Conservation (phyloP, 306 rosid genomes). For the Begonia loranthoides region DNA sequence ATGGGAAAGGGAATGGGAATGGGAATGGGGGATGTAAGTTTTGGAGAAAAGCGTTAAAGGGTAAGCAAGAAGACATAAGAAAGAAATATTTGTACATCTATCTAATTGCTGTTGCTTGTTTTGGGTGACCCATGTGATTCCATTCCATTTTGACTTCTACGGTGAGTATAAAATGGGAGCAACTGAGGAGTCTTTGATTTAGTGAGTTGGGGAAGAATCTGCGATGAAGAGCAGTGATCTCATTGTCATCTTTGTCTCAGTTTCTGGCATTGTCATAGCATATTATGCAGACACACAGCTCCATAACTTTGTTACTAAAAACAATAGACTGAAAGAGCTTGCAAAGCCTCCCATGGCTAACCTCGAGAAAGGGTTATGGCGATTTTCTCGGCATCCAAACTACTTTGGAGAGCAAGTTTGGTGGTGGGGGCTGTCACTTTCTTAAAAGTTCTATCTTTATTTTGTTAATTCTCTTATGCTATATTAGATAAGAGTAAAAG, state of each 20-base stretch:
- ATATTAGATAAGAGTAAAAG: too few species aligned
- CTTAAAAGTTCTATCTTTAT: constrained; percentile 67
- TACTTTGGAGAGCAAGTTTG: constrained; percentile 84
- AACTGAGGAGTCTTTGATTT: too few species aligned
- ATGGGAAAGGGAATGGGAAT: neutral
- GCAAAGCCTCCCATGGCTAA: constrained; percentile 40
- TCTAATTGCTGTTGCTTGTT: too few species aligned
- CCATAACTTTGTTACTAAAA: constrained; percentile 40
- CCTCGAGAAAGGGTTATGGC: constrained; percentile 72
- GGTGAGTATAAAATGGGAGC: too few species aligned
- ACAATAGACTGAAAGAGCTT: constrained; percentile 36
- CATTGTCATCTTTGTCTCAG: constrained; percentile 36
- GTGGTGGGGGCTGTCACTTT: constrained; percentile 91
- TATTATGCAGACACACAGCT: constrained; percentile 77
- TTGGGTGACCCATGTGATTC: too few species aligned
- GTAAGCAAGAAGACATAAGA: too few species aligned
- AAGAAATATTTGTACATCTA: too few species aligned
- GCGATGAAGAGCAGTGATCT: constrained; percentile 32
- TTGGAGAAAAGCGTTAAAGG: too few species aligned
- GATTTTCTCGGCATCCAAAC: constrained; percentile 69
- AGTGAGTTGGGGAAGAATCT: too few species aligned
- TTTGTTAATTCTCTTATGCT: too few species aligned
- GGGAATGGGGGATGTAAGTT: neutral
- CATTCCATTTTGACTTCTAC: too few species aligned
- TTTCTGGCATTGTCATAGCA: constrained; percentile 53